Conservation (phyloP, 208 protist genomes). For the Leptomonas pyrrhocoris region DNA sequence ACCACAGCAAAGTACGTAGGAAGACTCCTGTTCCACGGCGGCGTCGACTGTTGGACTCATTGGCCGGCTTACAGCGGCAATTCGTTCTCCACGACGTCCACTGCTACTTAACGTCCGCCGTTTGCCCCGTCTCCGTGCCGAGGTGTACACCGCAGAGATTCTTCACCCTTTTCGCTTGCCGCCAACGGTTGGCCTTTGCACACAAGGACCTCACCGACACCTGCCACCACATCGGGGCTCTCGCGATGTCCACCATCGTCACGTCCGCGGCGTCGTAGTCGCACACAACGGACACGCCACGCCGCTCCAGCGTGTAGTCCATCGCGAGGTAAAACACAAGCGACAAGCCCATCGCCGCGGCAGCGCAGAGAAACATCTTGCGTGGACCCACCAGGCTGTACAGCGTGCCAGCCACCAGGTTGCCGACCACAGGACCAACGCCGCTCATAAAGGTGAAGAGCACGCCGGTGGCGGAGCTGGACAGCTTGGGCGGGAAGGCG, state of each 20-base stretch:
- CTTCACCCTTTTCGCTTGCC: not conserved
- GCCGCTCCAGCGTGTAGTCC: constrained; percentile 40
- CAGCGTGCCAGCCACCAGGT: constrained; percentile 53
- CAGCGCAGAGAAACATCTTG: constrained; percentile 47
- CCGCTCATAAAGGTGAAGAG: constrained; percentile 54
- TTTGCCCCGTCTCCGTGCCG: not conserved
- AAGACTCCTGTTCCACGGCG: too few species aligned
- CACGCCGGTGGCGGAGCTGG: constrained; percentile 61
- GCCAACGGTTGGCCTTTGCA: not conserved
- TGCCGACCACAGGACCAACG: constrained; percentile 63
- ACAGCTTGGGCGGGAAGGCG: constrained; percentile 50
- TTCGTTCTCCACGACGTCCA: not conserved
- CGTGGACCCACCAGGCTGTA: constrained; percentile 51
- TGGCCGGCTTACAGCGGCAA: not conserved
- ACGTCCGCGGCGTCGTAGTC: constrained; percentile 9
- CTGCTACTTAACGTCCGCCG: not conserved
- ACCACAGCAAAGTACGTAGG: too few species aligned
- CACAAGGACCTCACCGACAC: too few species aligned
- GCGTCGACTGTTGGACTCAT: too few species aligned
- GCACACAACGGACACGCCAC: constrained; percentile 24
- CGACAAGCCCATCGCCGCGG: constrained; percentile 35
- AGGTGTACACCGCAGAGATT: not conserved
- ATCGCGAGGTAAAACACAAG: constrained; percentile 40
- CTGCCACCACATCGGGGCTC: too few species aligned
- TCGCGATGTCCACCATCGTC: not conserved